phyloP scores from a whole-genome alignment of 768 basidiomycete genomes.

The Roridomyces roridus region DNA sequence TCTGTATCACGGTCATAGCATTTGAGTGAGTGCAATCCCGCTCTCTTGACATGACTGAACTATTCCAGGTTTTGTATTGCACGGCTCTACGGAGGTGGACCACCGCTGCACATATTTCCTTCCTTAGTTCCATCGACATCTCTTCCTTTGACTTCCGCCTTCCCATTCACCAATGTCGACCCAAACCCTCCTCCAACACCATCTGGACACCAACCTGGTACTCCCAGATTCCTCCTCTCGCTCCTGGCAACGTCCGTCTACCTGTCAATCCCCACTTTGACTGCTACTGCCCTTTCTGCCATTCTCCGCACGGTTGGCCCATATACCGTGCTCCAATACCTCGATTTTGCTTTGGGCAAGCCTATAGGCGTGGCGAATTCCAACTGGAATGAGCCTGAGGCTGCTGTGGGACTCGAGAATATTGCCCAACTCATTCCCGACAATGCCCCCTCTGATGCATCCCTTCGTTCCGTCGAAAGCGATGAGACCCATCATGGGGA shows the following conservation, averaged over 20 bases:
- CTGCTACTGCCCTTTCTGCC: slow-evolving; percentile 74
- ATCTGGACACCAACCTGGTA: slow-evolving; percentile 69
- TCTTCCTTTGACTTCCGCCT: slow-evolving; percentile 77
- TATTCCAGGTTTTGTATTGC: slow-evolving; percentile 77
- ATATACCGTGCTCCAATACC: slow-evolving; percentile 74
- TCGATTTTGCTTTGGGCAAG: slow-evolving; percentile 82
- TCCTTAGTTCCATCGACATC: slow-evolving; percentile 66
- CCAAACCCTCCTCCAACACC: slow-evolving; percentile 43
- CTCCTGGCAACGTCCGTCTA: slow-evolving; percentile 88
- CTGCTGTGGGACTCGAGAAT: slow-evolving; percentile 74
- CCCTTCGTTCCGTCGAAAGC: slow-evolving; percentile 14
- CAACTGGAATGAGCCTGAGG: slow-evolving; percentile 50
- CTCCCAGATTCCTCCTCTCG: slow-evolving; percentile 83
- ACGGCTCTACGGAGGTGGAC: slow-evolving; percentile 86
- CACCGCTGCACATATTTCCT: slow-evolving; percentile 70
- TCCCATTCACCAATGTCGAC: slow-evolving; percentile 40
- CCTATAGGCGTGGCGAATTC: slow-evolving; percentile 53
- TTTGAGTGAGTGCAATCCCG: slow-evolving; percentile 74
- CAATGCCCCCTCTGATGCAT: slow-evolving; percentile 27
- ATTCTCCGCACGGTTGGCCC: slow-evolving; percentile 82
- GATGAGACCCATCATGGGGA: slow-evolving; percentile 27
- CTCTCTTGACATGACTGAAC: not conserved
- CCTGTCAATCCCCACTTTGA: slow-evolving; percentile 79
- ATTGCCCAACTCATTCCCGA: slow-evolving; percentile 59
- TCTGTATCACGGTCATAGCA: slow-evolving; percentile 41